phyloP scores from a whole-genome alignment of 1,139 yeast genomes.

The Sugiyamaella sp. region DNA sequence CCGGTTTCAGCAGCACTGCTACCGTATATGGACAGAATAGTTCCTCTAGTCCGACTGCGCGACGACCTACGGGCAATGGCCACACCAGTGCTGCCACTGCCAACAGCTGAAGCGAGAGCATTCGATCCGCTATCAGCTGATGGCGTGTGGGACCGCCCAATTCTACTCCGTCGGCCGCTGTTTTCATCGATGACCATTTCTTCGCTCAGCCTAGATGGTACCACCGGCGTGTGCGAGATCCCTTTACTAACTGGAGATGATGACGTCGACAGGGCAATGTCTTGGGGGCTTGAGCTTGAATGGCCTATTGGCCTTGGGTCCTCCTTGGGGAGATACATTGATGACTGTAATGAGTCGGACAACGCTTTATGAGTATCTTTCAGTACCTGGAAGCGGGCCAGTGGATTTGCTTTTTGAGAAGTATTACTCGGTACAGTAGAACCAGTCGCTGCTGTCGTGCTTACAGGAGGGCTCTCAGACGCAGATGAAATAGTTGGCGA shows the following conservation, averaged over 20 bases:
- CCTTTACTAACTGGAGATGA: constrained; percentile 46
- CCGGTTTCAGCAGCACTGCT: neutral
- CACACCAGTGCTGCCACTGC: neutral
- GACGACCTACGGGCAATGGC: constrained; percentile 14
- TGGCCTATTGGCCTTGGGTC: constrained; percentile 15
- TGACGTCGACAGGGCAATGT: constrained; percentile 23
- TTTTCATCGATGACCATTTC: constrained; percentile 32
- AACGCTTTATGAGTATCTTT: constrained; percentile 51
- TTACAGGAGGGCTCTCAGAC: no score
- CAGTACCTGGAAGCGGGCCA: constrained; percentile 53
- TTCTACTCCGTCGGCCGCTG: constrained; percentile 7
- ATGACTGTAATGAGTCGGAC: constrained; percentile 42
- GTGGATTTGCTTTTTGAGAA: constrained; percentile 33
- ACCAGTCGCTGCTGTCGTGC: constrained; percentile 20
- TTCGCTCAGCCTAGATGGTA: constrained; percentile 43
- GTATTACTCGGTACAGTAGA: neutral
- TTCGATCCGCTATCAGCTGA: neutral
- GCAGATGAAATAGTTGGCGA: no score
- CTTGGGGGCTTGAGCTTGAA: neutral
- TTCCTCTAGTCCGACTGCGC: constrained; percentile 20
- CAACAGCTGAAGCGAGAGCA: constrained; percentile 2
- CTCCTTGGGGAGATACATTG: constrained; percentile 26
- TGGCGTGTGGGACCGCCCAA: neutral
- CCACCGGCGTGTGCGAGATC: constrained; percentile 41
- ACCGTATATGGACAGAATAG: constrained; percentile 14